phyloP scores from a whole-genome alignment of 495 filamentous ascomycete species.

The Lophiotrema nucula region DNA sequence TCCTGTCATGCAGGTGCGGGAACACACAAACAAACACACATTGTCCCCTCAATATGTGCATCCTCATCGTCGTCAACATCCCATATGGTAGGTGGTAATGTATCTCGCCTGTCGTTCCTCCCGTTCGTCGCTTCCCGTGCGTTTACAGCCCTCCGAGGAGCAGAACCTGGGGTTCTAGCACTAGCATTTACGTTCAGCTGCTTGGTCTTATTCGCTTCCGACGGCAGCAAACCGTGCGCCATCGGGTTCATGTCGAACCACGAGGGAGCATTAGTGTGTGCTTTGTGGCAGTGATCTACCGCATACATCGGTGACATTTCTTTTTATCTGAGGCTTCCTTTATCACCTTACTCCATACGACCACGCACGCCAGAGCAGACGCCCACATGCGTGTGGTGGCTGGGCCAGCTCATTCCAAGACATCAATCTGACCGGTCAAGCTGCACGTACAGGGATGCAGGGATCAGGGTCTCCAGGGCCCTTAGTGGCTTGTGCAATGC shows the following conservation, averaged over 20 bases:
- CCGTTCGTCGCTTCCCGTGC: background rate
- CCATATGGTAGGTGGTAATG: background rate
- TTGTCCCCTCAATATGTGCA: constrained; percentile 14
- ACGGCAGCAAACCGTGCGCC: background rate
- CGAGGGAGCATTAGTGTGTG: background rate
- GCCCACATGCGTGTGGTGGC: constrained; percentile 28
- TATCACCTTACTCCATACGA: constrained; percentile 29
- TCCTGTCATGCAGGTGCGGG: constrained; percentile 7
- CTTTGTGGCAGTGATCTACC: constrained; percentile 26
- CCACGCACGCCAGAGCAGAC: constrained; percentile 12
- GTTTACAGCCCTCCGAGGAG: constrained; percentile 3
- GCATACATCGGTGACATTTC: constrained; percentile 5
- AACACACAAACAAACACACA: constrained; percentile 6
- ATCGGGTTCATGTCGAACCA: background rate
- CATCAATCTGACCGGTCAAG: constrained; percentile 30
- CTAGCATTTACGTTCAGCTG: constrained; percentile 10
- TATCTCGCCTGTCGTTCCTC: constrained; percentile 8
- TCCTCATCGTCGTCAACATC: background rate
- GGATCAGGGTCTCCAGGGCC: background rate
- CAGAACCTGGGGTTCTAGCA: background rate
- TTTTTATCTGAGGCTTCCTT: constrained; percentile 21
- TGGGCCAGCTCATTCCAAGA: constrained; percentile 19
- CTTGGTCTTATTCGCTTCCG: background rate
- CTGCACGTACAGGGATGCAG: constrained; percentile 8
- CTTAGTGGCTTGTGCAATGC: constrained; percentile 5